Evolutionary conservation across 805 yeast genomes (phyloP).

Genomic region (Wickerhamomyces xylosicus): DNA sequence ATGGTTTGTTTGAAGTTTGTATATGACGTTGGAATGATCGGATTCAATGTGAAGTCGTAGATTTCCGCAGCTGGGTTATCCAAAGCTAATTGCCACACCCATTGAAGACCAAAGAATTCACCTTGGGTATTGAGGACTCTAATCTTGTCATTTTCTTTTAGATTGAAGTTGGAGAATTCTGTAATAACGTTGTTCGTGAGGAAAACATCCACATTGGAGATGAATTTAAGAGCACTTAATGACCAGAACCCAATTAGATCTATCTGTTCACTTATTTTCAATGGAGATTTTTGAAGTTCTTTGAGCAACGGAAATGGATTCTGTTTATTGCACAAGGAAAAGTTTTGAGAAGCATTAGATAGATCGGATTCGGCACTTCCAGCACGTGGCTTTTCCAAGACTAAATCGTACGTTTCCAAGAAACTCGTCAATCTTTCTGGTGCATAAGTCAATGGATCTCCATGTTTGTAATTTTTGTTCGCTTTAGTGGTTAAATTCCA

Average conservation of each 20-base stretch:
- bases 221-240: slow-evolving; percentile 12
- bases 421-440: slow-evolving; percentile 10
- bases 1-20: slow-evolving; percentile 7
- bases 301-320: too few relatives aligned
- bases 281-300: too few relatives aligned
- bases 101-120: slow-evolving; percentile 9
- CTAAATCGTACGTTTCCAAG: slow-evolving; percentile 12
- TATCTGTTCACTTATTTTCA: slow-evolving; percentile 3
- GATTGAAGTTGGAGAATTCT: slow-evolving; percentile 13
- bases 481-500: slow-evolving; percentile 11
- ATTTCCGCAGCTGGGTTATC: slow-evolving; percentile 14
- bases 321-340: too few relatives aligned
- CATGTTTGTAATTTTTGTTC: slow-evolving; percentile 2
- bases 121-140: slow-evolving; percentile 9
- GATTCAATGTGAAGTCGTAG: slow-evolving; percentile 11
- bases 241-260: slow-evolving; percentile 14
- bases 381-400: slow-evolving; percentile 3
- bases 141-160: slow-evolving; percentile 8
- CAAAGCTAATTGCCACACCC: slow-evolving; percentile 19
- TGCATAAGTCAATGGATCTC: slow-evolving; percentile 13
- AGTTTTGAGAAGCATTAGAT: too few relatives aligned
- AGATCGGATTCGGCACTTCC: not conserved
- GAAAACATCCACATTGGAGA: slow-evolving; percentile 10
- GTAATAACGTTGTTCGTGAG: slow-evolving; percentile 9
- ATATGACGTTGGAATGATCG: slow-evolving; percentile 7